Evolutionary conservation across 495 filamentous ascomycete genomes (phyloP), one percentile per base, ranked within the genome.

Genomic region (Jackrogersella minutella): DNA sequence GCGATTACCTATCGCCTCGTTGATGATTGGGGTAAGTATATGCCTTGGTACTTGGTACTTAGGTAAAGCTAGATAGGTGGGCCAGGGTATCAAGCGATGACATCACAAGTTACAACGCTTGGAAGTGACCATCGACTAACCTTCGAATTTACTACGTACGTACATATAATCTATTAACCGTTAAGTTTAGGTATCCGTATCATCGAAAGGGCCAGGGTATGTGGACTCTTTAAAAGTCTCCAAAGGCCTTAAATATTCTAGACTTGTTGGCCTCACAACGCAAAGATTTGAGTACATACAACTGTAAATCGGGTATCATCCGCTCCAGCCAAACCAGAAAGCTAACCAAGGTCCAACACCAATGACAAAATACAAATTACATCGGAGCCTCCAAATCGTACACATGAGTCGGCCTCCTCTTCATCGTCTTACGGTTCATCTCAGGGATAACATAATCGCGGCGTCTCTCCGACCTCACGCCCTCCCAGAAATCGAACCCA

Each of bases 401-500:
- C 16, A 33, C 13, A 31, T 33, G 26, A 33, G 47, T 51, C 30
- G 30, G 16, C 26, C 46, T 31, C 24, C 21, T 14, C 5, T 14
- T 36, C n/a, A 61, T 58, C 24, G 52, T 53, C 71, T 72, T 76
- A 17, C 75, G 62, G 46, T 82, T 82, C 46, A 76, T 58, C 24
- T 76, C 76, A n/a, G 80, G 79, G 51, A 81, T 81, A 59, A 76
- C 70, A 56, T 80, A 78, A 47, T 63, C 66, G 53, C 43, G 59
- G 10, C 39, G 62, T 5, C 71, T 66, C 53, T 79, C 73, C 31
- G 68, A 60, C 57, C 75, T 74, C 46, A 81, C 65, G 53, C 68
- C 73, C 22, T 72, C 79, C 80, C 80, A 82, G 36, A 81, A 81
- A 44, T 82, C 80, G 51, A 76, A 81, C 5, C 62, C 73, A 44